A percentile compares a stretch with the other conserved stretches of the same genome.
These are phyloP conservation scores for Lyophyllum semitale DNA, from an alignment of 768 basidiomycete genomes.

Conservation along the genomic window DNA sequence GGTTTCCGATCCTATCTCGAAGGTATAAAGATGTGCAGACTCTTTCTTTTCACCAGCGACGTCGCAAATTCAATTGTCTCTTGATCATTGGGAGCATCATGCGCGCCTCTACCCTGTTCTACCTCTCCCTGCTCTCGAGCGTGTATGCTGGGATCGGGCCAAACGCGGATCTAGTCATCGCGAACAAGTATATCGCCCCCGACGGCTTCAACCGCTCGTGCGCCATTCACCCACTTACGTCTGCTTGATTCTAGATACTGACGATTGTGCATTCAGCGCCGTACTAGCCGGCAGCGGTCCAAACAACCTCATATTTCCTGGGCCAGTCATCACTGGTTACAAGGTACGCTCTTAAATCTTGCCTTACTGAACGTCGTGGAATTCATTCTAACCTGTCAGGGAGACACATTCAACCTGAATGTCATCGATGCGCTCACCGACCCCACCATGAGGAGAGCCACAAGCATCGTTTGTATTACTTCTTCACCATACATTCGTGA, in stretches of 20 bases:
- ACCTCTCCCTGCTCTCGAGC: not conserved
- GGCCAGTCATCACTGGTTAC: conserved; percentile 26
- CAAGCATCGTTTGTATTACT: conserved; percentile 46
- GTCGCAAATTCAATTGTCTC: too few relatives aligned
- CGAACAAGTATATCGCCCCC: conserved; percentile 44
- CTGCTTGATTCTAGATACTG: not conserved
- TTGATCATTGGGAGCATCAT: not conserved
- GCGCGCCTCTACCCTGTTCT: too few relatives aligned
- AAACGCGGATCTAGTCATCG: conserved; percentile 34
- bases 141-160: conserved; percentile 26
- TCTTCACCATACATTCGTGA: not conserved
- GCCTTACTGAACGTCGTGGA: not conserved
- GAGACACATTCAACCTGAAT: conserved; percentile 45
- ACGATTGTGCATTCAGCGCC: not conserved
- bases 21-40: not conserved
- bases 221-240: not conserved
- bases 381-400: conserved; percentile 23
- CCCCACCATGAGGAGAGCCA: conserved; percentile 46
- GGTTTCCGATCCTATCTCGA: too few relatives aligned
- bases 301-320: conserved; percentile 13
- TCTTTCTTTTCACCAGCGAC: not conserved
- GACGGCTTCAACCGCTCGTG: conserved; percentile 42
- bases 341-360: conserved; percentile 32
- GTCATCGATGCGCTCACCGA: conserved; percentile 45
- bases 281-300: conserved; percentile 26